Percentiles rank a stretch among this genome's conserved stretches.
Evolutionary conservation across 1,284 basidiomycete genomes (phyloP).

Genomic region (Irpex rosettiformis): DNA sequence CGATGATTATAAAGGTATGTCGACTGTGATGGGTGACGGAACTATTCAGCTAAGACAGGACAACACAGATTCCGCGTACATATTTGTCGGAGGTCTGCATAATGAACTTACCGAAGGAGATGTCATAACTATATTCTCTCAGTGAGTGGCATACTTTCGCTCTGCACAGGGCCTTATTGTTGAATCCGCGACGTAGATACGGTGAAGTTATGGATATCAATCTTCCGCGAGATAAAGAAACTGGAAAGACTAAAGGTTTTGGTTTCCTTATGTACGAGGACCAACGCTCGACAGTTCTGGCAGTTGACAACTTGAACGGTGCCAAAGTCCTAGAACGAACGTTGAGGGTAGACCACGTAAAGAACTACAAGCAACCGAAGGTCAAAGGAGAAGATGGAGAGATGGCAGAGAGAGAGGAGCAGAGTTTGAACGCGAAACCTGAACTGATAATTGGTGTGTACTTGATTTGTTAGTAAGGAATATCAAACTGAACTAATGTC

Average conservation of each 20-base stretch:
- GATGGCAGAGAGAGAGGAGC: conserved; percentile 81
- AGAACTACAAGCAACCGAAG: conserved; percentile 88
- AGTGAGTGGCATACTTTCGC: conserved; percentile 53
- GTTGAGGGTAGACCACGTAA: conserved; percentile 92
- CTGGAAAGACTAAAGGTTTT: conserved; percentile 88
- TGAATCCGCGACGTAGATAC: conserved; percentile 51
- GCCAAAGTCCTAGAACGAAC: conserved; percentile 85
- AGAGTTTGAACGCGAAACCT: conserved; percentile 83
- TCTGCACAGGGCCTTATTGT: not conserved
- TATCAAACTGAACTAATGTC: not conserved
- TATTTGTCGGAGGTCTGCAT: conserved; percentile 87
- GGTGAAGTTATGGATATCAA: conserved; percentile 96
- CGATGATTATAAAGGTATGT: conserved; percentile 86
- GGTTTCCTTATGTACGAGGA: conserved; percentile 99
- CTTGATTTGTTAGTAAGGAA: not conserved
- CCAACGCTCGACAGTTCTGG: conserved; percentile 92
- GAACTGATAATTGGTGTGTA: conserved; percentile 61
- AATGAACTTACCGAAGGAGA: conserved; percentile 95
- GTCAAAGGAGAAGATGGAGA: conserved; percentile 84
- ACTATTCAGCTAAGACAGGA: not conserved
- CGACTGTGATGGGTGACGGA: too few species aligned
- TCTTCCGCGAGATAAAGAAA: conserved; percentile 88
- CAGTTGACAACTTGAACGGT: conserved; percentile 98
- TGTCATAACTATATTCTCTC: conserved; percentile 96
- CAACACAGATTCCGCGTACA: conserved; percentile 81